Conservation (phyloP, 169 alveolate species). For the Toxoplasma gondii region DNA sequence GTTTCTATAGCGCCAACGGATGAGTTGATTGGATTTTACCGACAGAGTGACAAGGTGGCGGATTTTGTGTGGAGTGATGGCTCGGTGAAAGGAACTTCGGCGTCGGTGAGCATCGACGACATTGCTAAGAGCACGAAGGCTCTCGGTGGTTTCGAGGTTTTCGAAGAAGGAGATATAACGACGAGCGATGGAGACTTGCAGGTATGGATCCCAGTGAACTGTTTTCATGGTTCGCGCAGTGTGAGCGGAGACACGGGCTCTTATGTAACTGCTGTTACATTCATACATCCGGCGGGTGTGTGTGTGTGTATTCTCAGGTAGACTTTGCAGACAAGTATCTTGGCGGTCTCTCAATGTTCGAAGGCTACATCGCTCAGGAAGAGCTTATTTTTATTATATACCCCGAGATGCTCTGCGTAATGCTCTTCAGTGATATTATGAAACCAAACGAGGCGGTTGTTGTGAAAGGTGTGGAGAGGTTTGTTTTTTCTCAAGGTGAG, state of each 20-base stretch:
- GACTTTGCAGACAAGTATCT: conserved; percentile 62
- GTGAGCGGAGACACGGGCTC: no score
- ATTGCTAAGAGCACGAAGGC: background rate
- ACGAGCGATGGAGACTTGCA: conserved; percentile 50
- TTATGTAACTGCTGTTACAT: no score
- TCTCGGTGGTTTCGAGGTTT: background rate
- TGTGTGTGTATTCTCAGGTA: conserved; percentile 15
- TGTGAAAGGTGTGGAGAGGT: conserved; percentile 56
- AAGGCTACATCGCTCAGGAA: conserved; percentile 60
- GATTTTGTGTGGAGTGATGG: conserved; percentile 6
- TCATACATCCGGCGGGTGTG: no score
- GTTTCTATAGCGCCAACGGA: conserved; percentile 35
- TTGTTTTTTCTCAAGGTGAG: conserved; percentile 43
- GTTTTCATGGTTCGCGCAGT: background rate
- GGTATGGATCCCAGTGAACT: background rate
- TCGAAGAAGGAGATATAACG: conserved; percentile 36
- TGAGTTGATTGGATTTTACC: conserved; percentile 43
- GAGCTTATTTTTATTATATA: conserved; percentile 33
- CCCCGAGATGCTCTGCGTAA: conserved; percentile 37
- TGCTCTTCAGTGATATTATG: conserved; percentile 32
- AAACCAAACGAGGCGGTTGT: conserved; percentile 48
- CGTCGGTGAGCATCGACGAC: background rate
- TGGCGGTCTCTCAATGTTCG: conserved; percentile 58
- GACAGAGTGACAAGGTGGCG: conserved; percentile 30
- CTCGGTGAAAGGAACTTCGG: background rate